Base-by-base conservation (phyloP, 805 yeast genomes). In the Blastobotrys attinorum region DNA sequence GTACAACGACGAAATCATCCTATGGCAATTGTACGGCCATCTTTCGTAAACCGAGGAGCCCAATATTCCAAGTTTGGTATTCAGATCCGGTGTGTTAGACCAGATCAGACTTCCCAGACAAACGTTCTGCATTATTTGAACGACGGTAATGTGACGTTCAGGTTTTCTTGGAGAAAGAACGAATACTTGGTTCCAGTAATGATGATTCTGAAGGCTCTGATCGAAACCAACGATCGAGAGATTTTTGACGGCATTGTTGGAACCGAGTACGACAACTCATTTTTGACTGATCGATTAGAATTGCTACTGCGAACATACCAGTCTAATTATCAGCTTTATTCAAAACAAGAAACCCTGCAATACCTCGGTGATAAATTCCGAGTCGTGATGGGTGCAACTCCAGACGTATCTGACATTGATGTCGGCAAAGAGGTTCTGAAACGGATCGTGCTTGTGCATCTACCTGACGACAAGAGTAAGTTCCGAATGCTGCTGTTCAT, bases 1-100 rank as follows among this genome's bases (percentile, higher is more conserved):
- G 97, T 92, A 16, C 98, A 90, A 68, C 81, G 97, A 64, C 77
- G 98, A 66, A 92, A 92, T 63, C 97, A 89, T 61, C 95, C 97
- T 20, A 87, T 92, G 96, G 97, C 97, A 10, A 79, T 92, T 57
- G 82, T 88, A 47, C 86, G 98, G 69, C 94, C 96, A 27, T 84
- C 95, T 8, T 92, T 90, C 60, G 82, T 81, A 40, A 88, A 88
- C 68, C 82, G 98, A 74, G 98, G 98, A 58, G 83, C 90, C 4
- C 67, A 86, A 5, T 92, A 92, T 67, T 71, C 96, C 33, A 79
- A 80, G 47, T 92, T 66, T 55, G 98, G 98, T 80, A 79, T 92
- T 49, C 97, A 89, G 69, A 83, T 92, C 49, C 79, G 98, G 68
- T 78, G 83, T 49, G 97, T 88, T 2, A 79, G 98, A 61, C 95